A percentile compares a stretch with the other conserved stretches of the same genome.
Evolutionary conservation across 108 stramenopile species (phyloP).

Genomic region (Craspedostauros australis): DNA sequence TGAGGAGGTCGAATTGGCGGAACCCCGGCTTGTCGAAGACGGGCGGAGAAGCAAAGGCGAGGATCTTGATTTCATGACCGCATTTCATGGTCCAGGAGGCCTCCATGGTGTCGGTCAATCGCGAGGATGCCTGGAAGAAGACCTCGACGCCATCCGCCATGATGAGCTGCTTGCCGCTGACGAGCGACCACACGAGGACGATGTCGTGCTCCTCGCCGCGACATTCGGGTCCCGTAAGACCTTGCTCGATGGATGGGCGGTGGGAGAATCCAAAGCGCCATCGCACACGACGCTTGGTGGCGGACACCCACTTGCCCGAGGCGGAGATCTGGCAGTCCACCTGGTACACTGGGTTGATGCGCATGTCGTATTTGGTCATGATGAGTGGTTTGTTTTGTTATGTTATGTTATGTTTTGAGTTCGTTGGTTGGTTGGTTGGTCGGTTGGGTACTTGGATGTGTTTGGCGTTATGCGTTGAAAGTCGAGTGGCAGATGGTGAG

Average conservation of each 20-base stretch:
- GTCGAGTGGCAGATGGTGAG: no score
- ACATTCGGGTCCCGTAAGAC: conserved; percentile 52
- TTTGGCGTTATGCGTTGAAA: no score
- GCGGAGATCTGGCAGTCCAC: conserved; percentile 19
- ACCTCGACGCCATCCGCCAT: conserved; percentile 62
- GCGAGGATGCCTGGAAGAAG: conserved; percentile 44
- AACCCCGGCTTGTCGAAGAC: conserved; percentile 16
- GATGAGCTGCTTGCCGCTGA: conserved; percentile 65
- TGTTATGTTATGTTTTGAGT: no score
- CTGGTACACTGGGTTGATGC: no score
- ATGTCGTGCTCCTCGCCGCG: conserved; percentile 86
- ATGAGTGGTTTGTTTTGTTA: no score
- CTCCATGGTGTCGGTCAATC: conserved; percentile 41
- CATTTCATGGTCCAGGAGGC: conserved; percentile 36
- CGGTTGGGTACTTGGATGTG: no score
- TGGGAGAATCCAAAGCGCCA: conserved; percentile 81
- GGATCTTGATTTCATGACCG: conserved; percentile 28
- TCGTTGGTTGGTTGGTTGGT: no score
- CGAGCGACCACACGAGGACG: conserved; percentile 64
- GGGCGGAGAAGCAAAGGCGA: conserved; percentile 52
- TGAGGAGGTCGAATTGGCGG: conserved; percentile 59
- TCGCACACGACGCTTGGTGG: conserved; percentile 68
- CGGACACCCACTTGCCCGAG: conserved; percentile 57
- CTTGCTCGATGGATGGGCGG: conserved; percentile 33
- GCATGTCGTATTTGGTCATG: no score